phyloP scores from a whole-genome alignment of 2,329 filamentous ascomycete species.

The Aspergillus melleus region DNA sequence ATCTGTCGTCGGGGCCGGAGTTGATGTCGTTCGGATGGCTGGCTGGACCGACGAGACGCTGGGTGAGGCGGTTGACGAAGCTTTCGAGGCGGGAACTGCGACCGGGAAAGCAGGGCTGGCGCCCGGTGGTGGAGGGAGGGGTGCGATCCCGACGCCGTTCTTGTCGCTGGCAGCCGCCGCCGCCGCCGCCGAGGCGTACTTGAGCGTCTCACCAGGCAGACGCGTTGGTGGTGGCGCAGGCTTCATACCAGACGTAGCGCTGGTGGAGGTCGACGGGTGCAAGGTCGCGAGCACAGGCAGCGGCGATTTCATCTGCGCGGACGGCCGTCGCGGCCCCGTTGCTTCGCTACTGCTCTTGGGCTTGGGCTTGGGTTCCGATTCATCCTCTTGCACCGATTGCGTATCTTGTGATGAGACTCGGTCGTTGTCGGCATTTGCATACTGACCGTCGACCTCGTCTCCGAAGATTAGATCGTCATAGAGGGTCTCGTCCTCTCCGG shows the following conservation, averaged over 20 bases:
- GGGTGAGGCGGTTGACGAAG: constrained; percentile 61
- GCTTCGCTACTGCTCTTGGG: constrained; percentile 58
- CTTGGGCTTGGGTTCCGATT: constrained; percentile 63
- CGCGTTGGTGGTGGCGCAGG: constrained; percentile 83
- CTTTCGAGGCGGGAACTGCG: constrained; percentile 51
- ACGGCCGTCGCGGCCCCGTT: constrained; percentile 67
- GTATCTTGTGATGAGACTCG: constrained; percentile 92
- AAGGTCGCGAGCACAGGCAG: constrained; percentile 89
- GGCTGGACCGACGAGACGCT: constrained; percentile 52
- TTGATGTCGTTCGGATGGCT: constrained; percentile 39
- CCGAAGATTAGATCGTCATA: constrained; percentile 93
- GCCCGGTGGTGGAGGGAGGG: constrained; percentile 85
- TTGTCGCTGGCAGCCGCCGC: constrained; percentile 90
- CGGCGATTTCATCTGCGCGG: constrained; percentile 88
- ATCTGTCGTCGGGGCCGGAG: constrained; percentile 40
- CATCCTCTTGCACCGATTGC: constrained; percentile 86
- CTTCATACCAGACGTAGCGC: constrained; percentile 73
- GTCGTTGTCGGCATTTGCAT: constrained; percentile 76
- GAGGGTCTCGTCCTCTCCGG: constrained; percentile 83
- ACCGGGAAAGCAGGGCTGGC: constrained; percentile 52
- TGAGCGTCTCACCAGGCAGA: constrained; percentile 83
- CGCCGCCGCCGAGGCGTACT: constrained; percentile 94
- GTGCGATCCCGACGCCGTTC: constrained; percentile 85
- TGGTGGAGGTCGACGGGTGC: constrained; percentile 59
- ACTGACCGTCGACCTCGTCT: constrained; percentile 79